Base-by-base conservation (phyloP, 768 basidiomycete genomes). In the Dentipellis fragilis region DNA sequence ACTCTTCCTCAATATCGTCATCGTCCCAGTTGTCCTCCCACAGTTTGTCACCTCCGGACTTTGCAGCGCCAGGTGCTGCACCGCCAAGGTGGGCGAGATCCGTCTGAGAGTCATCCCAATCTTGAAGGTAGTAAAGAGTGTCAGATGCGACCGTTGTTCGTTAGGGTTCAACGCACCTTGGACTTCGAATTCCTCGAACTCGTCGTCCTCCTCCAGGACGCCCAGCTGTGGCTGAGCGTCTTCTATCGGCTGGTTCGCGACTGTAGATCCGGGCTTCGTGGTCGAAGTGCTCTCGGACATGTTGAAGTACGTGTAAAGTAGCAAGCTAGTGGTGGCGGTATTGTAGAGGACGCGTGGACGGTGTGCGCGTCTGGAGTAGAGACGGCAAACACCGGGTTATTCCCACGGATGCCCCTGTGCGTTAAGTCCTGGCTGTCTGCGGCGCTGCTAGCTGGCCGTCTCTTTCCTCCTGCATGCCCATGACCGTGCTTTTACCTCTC, bases 1-100 rank as follows among this genome's bases (percentile, higher is more conserved):
- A 99, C 62, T 96, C 93, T 63, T 97, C 94, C 68, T 95, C 95
- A 58, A 96, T 85, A 71, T 98, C 95, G 72, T 99, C 96, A 64
- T 99, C 96, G 65, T 99, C 96, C 96, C 96, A 99, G 68, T 97
- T 97, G 63, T 98, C 96, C 75, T 99, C 96, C 96, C 96, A 99
- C 10, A 99, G 74, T 65, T 93, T 90, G 69, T 96, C 85, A 16
- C 89, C 88, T 42, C 85, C 85, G 36, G 86, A 86, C 63, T 83
- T 85, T 3, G 85, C 89, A 11, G 77, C 82, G 3, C 87, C 87
- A 2, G 87, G 85, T 4, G 84, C 80, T 2, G 83, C 77, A 17
- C 86, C 85, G 42, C 80, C 81, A 47, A 92, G 72, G 66, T 90
- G 87, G 12, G 86, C 85, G 22, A 93, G 70, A 68, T 90, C 86